Base-by-base conservation (phyloP, 176 grass and related monocot species). In the Lolium multiflorum region DNA sequence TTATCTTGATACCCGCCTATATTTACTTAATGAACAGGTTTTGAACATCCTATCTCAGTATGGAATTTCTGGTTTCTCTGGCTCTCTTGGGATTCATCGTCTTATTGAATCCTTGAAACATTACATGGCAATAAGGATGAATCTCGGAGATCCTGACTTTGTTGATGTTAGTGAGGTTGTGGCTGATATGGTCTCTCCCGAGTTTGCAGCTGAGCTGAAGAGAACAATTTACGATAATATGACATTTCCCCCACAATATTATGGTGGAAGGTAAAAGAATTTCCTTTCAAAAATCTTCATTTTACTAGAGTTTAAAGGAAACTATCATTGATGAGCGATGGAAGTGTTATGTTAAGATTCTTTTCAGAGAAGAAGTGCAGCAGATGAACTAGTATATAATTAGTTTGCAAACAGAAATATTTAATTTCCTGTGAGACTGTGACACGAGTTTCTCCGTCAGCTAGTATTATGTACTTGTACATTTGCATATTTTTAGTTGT, bases 41-140 rank as follows among this genome's bases (percentile, higher is more conserved):
- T 56, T 98, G 84, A 98, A 98, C 78, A 98, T 98, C 82, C 96
- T 98, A 49, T 74, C 88, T 20, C 93, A 95, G 87, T 98, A 92
- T 48, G 93, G 96, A 52, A 64, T 94, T 18, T 86, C 74, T 66
- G 96, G 93, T 67, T 55, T 95, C n/a, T 31, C 84, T 58, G 96
- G 96, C 2, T 82, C 93, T 20, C 90, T 98, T 76, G 96, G 93
- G 15, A 85, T 89, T 21, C 96, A 98, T 78, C 91, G 93, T 9
- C 81, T 95, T n/a, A 86, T 98, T 8, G 96, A 98, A 11, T 94
- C 91, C 18, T 77, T 98, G 20, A 98, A 98, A 46, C 93, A 98
- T 72, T 91, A 91, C 81, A 77, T 94, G 22, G 91, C 91, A 0
- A 26, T 95, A 16, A 98, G 85, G 81, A 90, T 87, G 89, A 95